Evolutionary conservation across 148 eudicot genomes (phyloP).

Genomic region (Vaccinium vitisidaea): DNA sequence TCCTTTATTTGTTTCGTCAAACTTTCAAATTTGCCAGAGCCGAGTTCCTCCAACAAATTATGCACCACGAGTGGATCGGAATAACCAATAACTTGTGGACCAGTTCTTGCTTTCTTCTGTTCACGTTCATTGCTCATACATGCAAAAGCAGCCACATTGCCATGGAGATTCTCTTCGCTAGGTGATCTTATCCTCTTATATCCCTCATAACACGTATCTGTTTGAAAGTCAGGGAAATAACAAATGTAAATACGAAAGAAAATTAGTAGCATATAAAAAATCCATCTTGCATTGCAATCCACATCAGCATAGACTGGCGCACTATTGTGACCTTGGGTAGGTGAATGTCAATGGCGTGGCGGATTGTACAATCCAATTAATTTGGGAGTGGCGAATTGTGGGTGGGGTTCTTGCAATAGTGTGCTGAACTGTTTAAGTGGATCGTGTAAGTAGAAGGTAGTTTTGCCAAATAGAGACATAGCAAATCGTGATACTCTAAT

Average conservation of each 20-base stretch:
- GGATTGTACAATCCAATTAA: too few relatives aligned
- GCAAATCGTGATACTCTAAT: too few relatives aligned
- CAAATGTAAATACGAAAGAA: not conserved
- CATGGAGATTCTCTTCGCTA: conserved; percentile 3
- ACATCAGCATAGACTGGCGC: too few relatives aligned
- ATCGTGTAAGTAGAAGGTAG: too few relatives aligned
- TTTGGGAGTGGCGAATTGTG: too few relatives aligned
- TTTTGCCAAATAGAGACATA: too few relatives aligned
- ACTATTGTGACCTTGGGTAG: too few relatives aligned
- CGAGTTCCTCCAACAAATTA: conserved; percentile 32
- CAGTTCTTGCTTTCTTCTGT: conserved; percentile 8
- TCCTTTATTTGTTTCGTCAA: conserved; percentile 53
- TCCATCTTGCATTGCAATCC: too few relatives aligned
- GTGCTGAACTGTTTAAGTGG: too few relatives aligned
- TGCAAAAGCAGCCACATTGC: not conserved
- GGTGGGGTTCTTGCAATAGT: too few relatives aligned
- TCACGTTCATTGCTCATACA: conserved; percentile 13
- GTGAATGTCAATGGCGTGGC: too few relatives aligned
- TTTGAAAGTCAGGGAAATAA: not conserved
- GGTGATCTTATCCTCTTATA: conserved; percentile 29
- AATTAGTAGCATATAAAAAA: too few relatives aligned
- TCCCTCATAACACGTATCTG: conserved; percentile 20
- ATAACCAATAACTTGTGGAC: conserved; percentile 32
- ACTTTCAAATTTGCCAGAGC: conserved; percentile 54
- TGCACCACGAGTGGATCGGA: conserved; percentile 45